Evolutionary conservation across 2,329 filamentous ascomycete genomes (phyloP).

Genomic region (Calonectria hongkongensis): DNA sequence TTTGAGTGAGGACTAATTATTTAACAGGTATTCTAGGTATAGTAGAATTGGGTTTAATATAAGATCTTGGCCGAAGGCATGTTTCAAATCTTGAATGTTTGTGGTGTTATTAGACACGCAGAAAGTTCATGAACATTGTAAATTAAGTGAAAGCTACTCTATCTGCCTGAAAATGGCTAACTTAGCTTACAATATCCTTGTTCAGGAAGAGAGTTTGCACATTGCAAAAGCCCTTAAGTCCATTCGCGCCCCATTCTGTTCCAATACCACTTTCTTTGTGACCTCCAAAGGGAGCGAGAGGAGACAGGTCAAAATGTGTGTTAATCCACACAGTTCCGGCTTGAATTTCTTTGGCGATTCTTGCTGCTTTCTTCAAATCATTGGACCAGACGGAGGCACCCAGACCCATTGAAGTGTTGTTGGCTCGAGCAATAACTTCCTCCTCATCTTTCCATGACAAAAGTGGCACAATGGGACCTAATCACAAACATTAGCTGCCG

Average conservation of each 20-base stretch:
- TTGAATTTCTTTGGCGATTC: constrained; percentile 72
- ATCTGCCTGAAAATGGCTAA: too few relatives aligned
- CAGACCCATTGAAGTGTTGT: constrained; percentile 71
- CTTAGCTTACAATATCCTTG: constrained; percentile 22
- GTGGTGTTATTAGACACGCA: too few relatives aligned
- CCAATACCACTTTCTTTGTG: constrained; percentile 67
- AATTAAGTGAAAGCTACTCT: too few relatives aligned
- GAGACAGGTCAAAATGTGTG: constrained; percentile 68
- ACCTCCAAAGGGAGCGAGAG: constrained; percentile 63
- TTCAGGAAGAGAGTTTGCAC: constrained; percentile 28
- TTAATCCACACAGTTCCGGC: constrained; percentile 78
- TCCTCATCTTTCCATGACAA: constrained; percentile 76
- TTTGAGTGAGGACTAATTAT: too few relatives aligned
- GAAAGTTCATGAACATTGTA: too few relatives aligned
- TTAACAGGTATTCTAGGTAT: too few relatives aligned
- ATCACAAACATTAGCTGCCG: accelerated
- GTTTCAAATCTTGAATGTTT: too few relatives aligned
- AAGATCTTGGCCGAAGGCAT: too few relatives aligned
- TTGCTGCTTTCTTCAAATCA: constrained; percentile 69
- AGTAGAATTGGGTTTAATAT: too few relatives aligned
- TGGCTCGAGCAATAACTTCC: constrained; percentile 75
- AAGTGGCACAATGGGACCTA: constrained; percentile 75
- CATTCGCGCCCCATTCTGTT: constrained; percentile 63
- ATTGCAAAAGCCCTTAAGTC: constrained; percentile 50
- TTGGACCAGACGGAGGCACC: constrained; percentile 74